Evolutionary conservation across 2,329 filamentous ascomycete genomes (phyloP).

Genomic region (Dactylellina drechsleri): DNA sequence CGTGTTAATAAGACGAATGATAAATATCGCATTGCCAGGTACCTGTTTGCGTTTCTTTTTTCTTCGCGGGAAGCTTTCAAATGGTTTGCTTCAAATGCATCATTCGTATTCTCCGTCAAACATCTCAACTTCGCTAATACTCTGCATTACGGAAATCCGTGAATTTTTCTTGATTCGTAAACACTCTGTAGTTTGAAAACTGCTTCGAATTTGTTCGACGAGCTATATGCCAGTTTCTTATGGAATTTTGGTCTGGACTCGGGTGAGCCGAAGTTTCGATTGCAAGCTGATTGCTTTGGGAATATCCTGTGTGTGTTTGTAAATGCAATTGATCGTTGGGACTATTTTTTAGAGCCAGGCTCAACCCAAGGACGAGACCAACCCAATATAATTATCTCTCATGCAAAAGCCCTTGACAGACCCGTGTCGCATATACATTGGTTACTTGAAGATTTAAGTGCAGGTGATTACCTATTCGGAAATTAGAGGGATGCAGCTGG

Average conservation of each 20-base stretch:
- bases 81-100: constrained; percentile 21
- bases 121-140: background rate
- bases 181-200: too few relatives aligned
- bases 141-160: too few relatives aligned
- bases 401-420: constrained; percentile 16
- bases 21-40: constrained; percentile 27
- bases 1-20: constrained; percentile 2
- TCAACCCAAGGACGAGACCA: constrained; percentile 1
- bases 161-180: too few relatives aligned
- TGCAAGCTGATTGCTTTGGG: too few relatives aligned
- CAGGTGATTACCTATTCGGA: constrained; percentile 19
- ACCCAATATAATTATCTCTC: constrained; percentile 2
- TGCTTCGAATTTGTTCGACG: too few relatives aligned
- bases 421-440: constrained; percentile 52
- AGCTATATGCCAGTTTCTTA: too few relatives aligned
- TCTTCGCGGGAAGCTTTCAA: background rate
- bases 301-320: too few relatives aligned
- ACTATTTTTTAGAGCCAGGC: too few relatives aligned
- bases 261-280: too few relatives aligned
- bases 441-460: background rate
- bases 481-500: constrained; percentile 43
- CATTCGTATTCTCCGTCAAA: constrained; percentile 38
- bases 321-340: too few relatives aligned
- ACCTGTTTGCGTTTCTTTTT: constrained; percentile 1
- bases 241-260: too few relatives aligned